Evolutionary conservation across 148 eudicot species (phyloP).

Genomic region (Rhododendron ovatum): DNA sequence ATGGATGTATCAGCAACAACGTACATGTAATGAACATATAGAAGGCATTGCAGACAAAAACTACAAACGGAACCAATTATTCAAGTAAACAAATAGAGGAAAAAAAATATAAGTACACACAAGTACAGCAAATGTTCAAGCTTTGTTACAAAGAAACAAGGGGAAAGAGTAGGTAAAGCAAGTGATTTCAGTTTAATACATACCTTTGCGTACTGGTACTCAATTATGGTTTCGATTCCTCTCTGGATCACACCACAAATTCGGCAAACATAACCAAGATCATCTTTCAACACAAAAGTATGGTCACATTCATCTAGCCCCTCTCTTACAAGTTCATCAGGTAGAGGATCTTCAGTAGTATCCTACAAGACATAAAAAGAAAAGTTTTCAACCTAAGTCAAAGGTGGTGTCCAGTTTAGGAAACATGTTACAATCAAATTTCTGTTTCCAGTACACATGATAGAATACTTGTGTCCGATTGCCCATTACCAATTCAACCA

Average conservation of each 20-base stretch:
- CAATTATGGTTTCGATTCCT: conserved; percentile 78
- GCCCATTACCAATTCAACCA: background rate
- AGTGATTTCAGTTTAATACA: background rate
- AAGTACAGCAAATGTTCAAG: background rate
- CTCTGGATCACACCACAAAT: conserved; percentile 80
- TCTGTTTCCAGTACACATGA: background rate
- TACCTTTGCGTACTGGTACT: conserved; percentile 54
- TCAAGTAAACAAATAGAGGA: background rate
- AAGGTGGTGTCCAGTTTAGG: background rate
- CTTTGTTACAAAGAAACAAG: background rate
- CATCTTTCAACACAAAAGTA: conserved; percentile 77
- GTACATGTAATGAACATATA: background rate
- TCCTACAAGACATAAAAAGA: conserved; percentile 42
- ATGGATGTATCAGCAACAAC: background rate
- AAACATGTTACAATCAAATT: background rate
- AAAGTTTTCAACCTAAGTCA: background rate
- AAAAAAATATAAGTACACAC: background rate
- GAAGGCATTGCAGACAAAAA: background rate
- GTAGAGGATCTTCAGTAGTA: conserved; percentile 32
- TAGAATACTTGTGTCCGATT: background rate
- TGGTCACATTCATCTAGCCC: conserved; percentile 87
- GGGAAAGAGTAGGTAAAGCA: background rate
- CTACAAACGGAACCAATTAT: background rate
- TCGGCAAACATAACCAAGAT: conserved; percentile 91
- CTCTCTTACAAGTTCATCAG: conserved; percentile 34